phyloP scores from a whole-genome alignment of 2,329 filamentous ascomycete genomes.

The Colletotrichum sansevieriae region DNA sequence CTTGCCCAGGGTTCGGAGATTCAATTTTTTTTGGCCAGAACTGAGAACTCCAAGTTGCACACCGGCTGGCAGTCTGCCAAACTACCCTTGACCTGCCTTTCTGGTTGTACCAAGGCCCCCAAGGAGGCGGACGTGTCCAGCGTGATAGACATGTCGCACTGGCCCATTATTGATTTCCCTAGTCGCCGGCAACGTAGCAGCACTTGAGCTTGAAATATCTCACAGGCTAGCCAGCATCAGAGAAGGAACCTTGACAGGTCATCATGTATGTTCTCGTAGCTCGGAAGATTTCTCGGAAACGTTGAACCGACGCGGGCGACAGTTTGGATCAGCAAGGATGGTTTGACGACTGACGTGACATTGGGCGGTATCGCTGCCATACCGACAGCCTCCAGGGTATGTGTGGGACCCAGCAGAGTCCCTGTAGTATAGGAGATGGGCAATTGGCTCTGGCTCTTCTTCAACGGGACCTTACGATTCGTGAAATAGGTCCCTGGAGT shows the following conservation, averaged over 20 bases:
- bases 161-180: conserved; percentile 28
- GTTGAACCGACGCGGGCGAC: conserved; percentile 19
- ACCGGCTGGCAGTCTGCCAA: background rate
- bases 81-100: too few species aligned
- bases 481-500: conserved; percentile 26
- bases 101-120: background rate
- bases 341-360: conserved; percentile 35
- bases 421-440: conserved; percentile 24
- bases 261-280: background rate
- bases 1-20: conserved; percentile 32
- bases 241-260: background rate
- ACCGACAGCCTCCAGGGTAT: conserved; percentile 32
- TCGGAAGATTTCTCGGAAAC: conserved; percentile 36
- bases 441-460: conserved; percentile 30
- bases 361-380: conserved; percentile 34
- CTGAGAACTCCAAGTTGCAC: conserved; percentile 9
- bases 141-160: conserved; percentile 16
- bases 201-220: background rate
- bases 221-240: background rate
- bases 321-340: conserved; percentile 16
- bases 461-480: conserved; percentile 35
- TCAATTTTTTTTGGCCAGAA: conserved; percentile 25
- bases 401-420: conserved; percentile 18
- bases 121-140: background rate
- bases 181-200: conserved; percentile 13